Base-by-base conservation (phyloP, 352 stramenopile species). In the Phytophthora tentaculata region DNA sequence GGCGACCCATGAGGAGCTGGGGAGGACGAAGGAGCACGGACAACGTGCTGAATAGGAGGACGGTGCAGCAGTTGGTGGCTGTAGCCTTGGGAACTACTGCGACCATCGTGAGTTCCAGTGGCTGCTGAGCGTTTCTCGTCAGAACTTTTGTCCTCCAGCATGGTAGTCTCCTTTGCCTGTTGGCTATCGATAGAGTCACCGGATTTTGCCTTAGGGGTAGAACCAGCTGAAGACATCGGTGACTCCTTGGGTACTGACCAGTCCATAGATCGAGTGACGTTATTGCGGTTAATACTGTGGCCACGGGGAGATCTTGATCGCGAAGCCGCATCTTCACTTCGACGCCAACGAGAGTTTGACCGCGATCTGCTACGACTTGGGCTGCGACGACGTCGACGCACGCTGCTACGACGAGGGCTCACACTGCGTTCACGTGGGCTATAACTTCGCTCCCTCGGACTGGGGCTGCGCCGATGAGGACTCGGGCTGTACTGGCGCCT, bases 251-350 rank as follows among this genome's bases (percentile, higher is more conserved):
- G 17, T 47, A 43, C 22, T 35, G 28, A 24, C 12, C 29, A 22
- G 16, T 71, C 29, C 19, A 37, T 16, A 26, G 43, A n/a, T 19
- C 16, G 26, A 22, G 55, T 68, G 45, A 69, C 59, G 12, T 53
- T 56, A 24, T 57, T 49, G 19, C 26, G 53, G 29, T 23, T 71
- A 23, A 23, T 59, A 55, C 60, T 76, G 41, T 50, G 69, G 51
- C 28, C 61, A 57, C 58, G 55, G 23, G 73, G 59, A 37, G 73
- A 80, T 4, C 35, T 56, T 5, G 69, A 73, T 29, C 39, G 61
- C 8, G 61, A 77, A 22, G 13, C 20, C 16, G 20, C 60, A 51
- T 52, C 50, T 14, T 74, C 47, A 56, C 41, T 62, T 53, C n/a
- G 45, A 22, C 54, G 37, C 12, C 39, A 47, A 54, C 49, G 56